Evolutionary conservation across 2,329 filamentous ascomycete genomes (phyloP).

Genomic region (Mycosphaerella sp.): DNA sequence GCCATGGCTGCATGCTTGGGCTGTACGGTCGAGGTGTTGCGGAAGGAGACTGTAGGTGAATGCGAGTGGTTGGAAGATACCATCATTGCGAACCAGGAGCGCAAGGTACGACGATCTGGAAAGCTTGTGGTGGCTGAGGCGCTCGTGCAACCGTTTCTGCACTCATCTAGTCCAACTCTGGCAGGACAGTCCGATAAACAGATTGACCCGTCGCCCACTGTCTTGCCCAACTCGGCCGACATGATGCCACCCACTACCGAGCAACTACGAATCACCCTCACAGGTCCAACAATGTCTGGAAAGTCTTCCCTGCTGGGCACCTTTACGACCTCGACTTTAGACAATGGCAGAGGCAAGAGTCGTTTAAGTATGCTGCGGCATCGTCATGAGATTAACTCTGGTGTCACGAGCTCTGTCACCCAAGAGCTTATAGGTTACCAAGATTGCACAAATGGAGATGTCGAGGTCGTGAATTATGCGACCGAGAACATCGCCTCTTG

Average conservation of each 20-base stretch:
- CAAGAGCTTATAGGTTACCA: constrained; percentile 86
- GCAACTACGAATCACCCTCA: constrained; percentile 80
- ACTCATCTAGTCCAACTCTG: constrained; percentile 19
- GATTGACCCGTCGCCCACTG: constrained; percentile 1
- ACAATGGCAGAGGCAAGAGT: constrained; percentile 89
- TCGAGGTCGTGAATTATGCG: constrained; percentile 70
- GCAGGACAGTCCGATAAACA: constrained; percentile 4
- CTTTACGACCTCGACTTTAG: constrained; percentile 76
- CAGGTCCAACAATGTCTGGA: constrained; percentile 81
- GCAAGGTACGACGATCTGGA: constrained; percentile 38
- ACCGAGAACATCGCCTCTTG: constrained; percentile 83
- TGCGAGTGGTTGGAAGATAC: constrained; percentile 63
- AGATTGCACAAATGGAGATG: constrained; percentile 27
- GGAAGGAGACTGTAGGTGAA: constrained; percentile 76
- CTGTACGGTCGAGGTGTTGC: constrained; percentile 73
- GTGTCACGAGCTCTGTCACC: constrained; percentile 87
- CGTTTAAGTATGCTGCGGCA: constrained; percentile 84
- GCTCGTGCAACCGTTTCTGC: constrained; percentile 65
- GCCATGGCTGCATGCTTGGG: constrained; percentile 91
- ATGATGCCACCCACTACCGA: constrained; percentile 43
- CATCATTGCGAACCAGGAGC: constrained; percentile 18
- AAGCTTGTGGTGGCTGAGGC: constrained; percentile 86
- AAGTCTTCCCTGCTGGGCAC: constrained; percentile 90
- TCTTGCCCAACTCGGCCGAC: constrained; percentile 15
- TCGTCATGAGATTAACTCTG: constrained; percentile 84